phyloP scores from a whole-genome alignment of 257 asterid genomes.

The Oldenlandia corymbosa region DNA sequence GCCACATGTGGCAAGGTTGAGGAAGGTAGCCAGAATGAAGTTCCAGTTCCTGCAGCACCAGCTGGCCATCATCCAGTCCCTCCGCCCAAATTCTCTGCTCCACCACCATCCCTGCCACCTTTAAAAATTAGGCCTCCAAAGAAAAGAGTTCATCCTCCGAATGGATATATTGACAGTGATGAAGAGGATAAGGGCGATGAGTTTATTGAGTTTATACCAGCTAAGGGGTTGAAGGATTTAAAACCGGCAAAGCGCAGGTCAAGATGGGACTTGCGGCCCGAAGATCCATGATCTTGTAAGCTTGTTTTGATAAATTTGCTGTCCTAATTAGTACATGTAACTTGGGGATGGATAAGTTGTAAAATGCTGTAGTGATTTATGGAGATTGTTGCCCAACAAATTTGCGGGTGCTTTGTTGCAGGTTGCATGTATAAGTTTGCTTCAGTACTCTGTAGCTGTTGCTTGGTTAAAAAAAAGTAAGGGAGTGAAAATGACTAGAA shows the following conservation, averaged over 20 bases:
- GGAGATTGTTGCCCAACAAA: neutral
- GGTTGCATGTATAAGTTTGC: no score
- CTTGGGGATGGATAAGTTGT: no score
- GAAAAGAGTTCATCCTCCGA: slow-evolving; percentile 30
- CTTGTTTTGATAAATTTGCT: neutral
- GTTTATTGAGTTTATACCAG: slow-evolving; percentile 21
- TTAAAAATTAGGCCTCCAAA: no score
- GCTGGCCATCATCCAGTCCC: neutral
- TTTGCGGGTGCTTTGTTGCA: neutral
- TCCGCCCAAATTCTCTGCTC: slow-evolving; percentile 3
- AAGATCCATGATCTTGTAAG: slow-evolving; percentile 6
- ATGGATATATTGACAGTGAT: slow-evolving; percentile 56
- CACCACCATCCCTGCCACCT: no score
- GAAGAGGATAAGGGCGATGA: slow-evolving; percentile 29
- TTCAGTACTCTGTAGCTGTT: no score
- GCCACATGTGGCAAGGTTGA: neutral
- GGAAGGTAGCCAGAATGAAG: neutral
- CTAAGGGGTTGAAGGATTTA: neutral
- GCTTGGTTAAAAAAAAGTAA: no score
- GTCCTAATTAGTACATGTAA: neutral
- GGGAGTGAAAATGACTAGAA: no score
- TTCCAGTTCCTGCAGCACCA: slow-evolving; percentile 8
- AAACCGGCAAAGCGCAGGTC: slow-evolving; percentile 21
- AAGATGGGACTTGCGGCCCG: slow-evolving; percentile 35
- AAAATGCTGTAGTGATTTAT: no score